Conservation (phyloP, 352 stramenopile species). For the Pilasporangium apinafurcum region DNA sequence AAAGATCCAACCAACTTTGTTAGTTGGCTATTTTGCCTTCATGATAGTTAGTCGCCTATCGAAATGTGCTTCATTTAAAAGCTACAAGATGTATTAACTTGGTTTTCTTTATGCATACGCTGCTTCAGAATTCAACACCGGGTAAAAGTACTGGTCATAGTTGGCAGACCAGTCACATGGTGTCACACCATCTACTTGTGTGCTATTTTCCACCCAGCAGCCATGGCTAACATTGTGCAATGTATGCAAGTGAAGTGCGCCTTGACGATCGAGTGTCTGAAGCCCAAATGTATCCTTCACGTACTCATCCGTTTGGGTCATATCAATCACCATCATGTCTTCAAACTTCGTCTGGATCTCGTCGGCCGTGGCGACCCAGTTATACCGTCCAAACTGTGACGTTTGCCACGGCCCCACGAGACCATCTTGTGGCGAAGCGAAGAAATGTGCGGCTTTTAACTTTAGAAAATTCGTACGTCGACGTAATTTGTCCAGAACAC, state of each 20-base stretch:
- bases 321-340: slow-evolving; percentile 14
- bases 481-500: slow-evolving; percentile 9
- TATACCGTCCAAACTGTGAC: slow-evolving; percentile 28
- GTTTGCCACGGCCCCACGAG: slow-evolving; percentile 34
- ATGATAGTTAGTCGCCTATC: no score
- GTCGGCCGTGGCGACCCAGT: slow-evolving; percentile 14
- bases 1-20: no score
- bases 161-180: no score
- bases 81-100: no score
- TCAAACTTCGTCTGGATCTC: slow-evolving; percentile 25
- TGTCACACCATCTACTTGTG: slow-evolving; percentile 6
- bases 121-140: no score
- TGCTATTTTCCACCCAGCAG: slow-evolving; percentile 18
- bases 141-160: slow-evolving; percentile 12
- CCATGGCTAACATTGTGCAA: slow-evolving; percentile 25
- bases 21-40: no score
- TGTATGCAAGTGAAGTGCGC: slow-evolving; percentile 14
- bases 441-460: slow-evolving; percentile 35
- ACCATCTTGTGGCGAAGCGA: slow-evolving; percentile 33
- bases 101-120: no score
- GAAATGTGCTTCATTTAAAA: no score
- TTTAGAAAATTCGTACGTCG: slow-evolving; percentile 38
- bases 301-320: slow-evolving; percentile 31
- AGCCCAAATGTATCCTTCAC: slow-evolving; percentile 27
- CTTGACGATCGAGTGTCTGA: slow-evolving; percentile 20